Conservation (phyloP, 176 grass and related monocot species). For the Eleusine indica region DNA sequence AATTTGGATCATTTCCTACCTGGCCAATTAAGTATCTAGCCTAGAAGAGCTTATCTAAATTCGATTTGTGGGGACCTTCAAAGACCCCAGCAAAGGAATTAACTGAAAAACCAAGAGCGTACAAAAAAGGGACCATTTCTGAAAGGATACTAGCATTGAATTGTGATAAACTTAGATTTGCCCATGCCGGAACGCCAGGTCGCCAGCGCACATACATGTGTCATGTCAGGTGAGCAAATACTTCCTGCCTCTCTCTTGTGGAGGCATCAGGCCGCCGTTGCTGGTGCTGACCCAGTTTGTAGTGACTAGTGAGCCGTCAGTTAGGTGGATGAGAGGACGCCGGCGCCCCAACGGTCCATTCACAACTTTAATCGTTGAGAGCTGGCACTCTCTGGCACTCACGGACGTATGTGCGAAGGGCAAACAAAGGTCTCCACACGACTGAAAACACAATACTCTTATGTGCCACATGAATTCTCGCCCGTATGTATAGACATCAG, state of each 20-base stretch:
- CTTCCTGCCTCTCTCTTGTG: neutral
- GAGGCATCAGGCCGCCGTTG: slow-evolving; percentile 17
- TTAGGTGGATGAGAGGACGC: slow-evolving; percentile 16
- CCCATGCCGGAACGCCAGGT: neutral
- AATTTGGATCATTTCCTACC: neutral
- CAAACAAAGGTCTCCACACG: neutral
- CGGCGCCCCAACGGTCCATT: slow-evolving; percentile 13
- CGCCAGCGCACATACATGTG: slow-evolving; percentile 5
- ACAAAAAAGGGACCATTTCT: neutral
- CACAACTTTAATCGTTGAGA: slow-evolving; percentile 19
- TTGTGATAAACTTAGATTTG: neutral
- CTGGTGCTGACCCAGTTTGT: neutral
- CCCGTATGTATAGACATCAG: slow-evolving; percentile 57
- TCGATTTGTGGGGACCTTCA: neutral
- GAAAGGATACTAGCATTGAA: neutral
- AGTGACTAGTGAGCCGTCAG: neutral
- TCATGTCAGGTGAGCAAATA: neutral
- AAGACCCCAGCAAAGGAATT: neutral
- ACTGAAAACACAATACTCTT: neutral
- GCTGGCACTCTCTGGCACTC: slow-evolving; percentile 10
- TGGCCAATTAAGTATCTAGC: neutral
- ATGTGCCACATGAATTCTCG: slow-evolving; percentile 5
- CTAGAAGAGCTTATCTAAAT: neutral
- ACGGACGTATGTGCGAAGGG: neutral
- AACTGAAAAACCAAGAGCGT: neutral